Conservation (phyloP, 805 yeast species). For the Candida nanaspora region DNA sequence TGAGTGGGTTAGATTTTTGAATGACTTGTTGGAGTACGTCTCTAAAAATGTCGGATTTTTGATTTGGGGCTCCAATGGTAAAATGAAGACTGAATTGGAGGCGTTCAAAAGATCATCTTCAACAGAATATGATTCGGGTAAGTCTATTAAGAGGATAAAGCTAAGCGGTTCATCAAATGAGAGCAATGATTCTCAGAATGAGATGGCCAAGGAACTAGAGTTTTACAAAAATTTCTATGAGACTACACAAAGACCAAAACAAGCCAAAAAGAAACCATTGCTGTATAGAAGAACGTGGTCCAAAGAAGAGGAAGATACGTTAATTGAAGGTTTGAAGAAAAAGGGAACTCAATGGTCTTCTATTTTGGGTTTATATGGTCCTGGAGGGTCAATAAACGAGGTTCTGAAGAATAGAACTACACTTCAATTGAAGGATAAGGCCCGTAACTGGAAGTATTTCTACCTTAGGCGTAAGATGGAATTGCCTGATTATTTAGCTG, state of each 20-base stretch:
- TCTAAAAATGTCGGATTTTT: conserved; percentile 65
- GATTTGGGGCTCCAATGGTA: conserved; percentile 53
- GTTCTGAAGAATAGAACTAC: conserved; percentile 81
- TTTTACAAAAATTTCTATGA: not conserved
- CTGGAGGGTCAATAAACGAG: conserved; percentile 85
- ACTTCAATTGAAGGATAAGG: conserved; percentile 92
- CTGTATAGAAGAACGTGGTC: conserved; percentile 71
- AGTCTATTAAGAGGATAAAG: not conserved
- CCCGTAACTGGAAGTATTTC: conserved; percentile 90
- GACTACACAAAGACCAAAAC: not conserved
- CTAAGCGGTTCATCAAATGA: not conserved
- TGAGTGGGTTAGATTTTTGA: conserved; percentile 80
- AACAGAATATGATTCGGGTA: not conserved
- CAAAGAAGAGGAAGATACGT: conserved; percentile 77
- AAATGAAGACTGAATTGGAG: conserved; percentile 19
- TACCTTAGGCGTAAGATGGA: conserved; percentile 69
- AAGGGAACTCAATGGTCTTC: conserved; percentile 94
- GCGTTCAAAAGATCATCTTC: conserved; percentile 4
- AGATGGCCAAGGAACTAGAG: not conserved
- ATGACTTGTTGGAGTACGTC: conserved; percentile 71
- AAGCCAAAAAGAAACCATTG: not conserved
- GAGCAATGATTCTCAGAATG: not conserved
- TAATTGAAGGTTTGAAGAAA: conserved; percentile 69
- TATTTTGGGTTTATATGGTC: conserved; percentile 84
- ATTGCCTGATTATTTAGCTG: conserved; percentile 70